These are phyloP conservation scores for Excoecaria agallocha DNA, from an alignment of 345 rosid genomes.

Conservation along the genomic window DNA sequence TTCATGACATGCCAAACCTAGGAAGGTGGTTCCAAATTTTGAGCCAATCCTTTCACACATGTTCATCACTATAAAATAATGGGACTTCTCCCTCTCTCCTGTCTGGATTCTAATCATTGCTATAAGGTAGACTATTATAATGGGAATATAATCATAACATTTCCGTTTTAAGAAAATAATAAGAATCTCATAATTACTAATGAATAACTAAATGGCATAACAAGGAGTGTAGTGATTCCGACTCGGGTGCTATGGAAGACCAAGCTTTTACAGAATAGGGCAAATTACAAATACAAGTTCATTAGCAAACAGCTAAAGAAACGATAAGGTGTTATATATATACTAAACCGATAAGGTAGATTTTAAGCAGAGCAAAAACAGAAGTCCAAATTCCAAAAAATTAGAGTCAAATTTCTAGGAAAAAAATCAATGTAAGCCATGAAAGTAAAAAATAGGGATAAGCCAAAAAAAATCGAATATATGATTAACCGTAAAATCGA, in stretches of 20 bases:
- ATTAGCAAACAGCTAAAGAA: too few relatives aligned
- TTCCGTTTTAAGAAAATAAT: background rate
- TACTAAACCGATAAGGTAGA: background rate
- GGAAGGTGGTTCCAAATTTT: background rate
- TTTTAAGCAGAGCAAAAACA: background rate
- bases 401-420: too few relatives aligned
- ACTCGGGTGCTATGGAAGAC: background rate
- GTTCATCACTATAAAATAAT: background rate
- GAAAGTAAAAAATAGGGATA: too few relatives aligned
- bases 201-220: background rate
- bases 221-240: too few relatives aligned
- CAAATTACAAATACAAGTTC: too few relatives aligned
- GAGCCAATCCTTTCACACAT: background rate
- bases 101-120: constrained; percentile 4
- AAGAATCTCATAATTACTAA: constrained; percentile 13
- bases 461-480: too few relatives aligned
- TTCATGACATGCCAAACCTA: background rate
- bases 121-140: background rate
- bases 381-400: background rate
- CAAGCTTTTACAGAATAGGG: background rate
- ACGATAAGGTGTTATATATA: background rate
- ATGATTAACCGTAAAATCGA: too few relatives aligned
- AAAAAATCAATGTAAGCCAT: too few relatives aligned
- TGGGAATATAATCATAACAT: constrained; percentile 22
- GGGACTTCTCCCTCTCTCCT: background rate